Conservation (phyloP, 352 stramenopile genomes). For the Lagenidium giganteum region DNA sequence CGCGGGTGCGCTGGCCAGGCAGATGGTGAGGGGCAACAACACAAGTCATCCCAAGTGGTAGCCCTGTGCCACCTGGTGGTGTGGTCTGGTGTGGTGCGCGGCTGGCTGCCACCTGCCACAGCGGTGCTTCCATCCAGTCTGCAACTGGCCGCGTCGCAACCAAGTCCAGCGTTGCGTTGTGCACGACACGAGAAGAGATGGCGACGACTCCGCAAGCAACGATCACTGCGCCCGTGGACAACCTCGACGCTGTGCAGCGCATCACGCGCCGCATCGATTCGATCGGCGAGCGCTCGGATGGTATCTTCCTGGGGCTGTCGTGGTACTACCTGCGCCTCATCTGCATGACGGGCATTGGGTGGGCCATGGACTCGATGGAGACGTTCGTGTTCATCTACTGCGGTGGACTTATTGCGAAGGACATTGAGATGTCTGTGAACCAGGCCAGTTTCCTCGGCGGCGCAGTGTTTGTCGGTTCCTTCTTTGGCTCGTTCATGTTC, state of each 20-base stretch:
- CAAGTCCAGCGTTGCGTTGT: no score
- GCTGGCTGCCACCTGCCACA: no score
- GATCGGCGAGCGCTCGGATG: constrained; percentile 43
- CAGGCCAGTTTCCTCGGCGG: constrained; percentile 39
- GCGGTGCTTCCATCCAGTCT: no score
- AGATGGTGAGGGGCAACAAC: no score
- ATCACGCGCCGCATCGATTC: constrained; percentile 66
- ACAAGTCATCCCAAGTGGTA: no score
- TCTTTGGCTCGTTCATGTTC: constrained; percentile 56
- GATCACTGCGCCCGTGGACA: constrained; percentile 21
- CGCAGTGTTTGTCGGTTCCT: constrained; percentile 56
- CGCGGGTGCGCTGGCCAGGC: no score
- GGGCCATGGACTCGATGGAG: constrained; percentile 77
- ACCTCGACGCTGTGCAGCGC: constrained; percentile 46
- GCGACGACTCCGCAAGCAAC: no score
- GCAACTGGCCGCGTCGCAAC: no score
- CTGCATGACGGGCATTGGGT: constrained; percentile 55
- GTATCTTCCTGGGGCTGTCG: constrained; percentile 49
- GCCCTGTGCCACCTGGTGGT: no score
- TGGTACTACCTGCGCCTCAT: constrained; percentile 70
- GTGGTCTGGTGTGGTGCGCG: no score
- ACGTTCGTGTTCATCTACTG: constrained; percentile 69
- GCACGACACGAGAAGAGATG: no score
- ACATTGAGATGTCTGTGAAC: constrained; percentile 33
- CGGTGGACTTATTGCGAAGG: constrained; percentile 25